phyloP scores from a whole-genome alignment of 441 rosid species.

The Croton laevigatus region DNA sequence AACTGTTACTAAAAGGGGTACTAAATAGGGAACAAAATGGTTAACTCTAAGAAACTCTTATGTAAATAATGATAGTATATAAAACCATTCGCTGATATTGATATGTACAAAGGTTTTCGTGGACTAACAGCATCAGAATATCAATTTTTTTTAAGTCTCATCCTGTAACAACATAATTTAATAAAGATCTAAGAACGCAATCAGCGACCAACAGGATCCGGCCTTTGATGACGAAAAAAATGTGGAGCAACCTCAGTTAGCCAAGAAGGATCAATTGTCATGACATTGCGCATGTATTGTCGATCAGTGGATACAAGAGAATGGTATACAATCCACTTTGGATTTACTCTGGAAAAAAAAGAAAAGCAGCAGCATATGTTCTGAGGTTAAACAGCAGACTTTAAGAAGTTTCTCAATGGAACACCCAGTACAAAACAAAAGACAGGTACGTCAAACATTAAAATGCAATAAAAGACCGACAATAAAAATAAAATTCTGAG shows the following conservation, averaged over 20 bases:
- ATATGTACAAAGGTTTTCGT: neutral
- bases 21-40: neutral
- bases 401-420: neutral
- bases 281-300: constrained; percentile 82
- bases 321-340: constrained; percentile 88
- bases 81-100: neutral
- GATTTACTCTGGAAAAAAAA: constrained; percentile 63
- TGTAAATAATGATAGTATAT: neutral
- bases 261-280: constrained; percentile 76
- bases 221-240: constrained; percentile 57
- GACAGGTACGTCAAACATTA: neutral
- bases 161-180: neutral
- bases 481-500: neutral
- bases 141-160: neutral
- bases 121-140: neutral
- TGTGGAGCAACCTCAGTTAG: constrained; percentile 83
- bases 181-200: neutral
- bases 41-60: neutral
- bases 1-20: neutral
- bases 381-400: neutral
- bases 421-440: neutral
- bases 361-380: neutral
- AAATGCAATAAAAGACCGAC: constrained; percentile 3
- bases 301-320: constrained; percentile 85
- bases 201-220: constrained; percentile 34